A percentile compares a stretch with the other conserved stretches of the same genome.
These are phyloP conservation scores for Boletus eberwhitei DNA, from an alignment of 768 basidiomycete species.

Conservation along the genomic window DNA sequence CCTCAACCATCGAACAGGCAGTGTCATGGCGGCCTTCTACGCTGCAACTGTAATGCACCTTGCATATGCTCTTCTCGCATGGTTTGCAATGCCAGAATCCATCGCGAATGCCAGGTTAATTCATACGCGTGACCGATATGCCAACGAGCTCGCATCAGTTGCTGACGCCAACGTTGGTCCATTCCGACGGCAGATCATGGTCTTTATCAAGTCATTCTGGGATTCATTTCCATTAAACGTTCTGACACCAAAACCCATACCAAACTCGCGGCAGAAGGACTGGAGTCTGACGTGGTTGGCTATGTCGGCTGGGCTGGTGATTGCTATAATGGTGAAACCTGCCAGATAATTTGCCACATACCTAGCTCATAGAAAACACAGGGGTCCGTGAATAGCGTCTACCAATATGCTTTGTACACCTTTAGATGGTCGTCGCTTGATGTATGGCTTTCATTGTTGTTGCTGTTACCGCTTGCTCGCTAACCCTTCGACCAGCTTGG, in stretches of 20 bases:
- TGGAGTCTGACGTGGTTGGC: conserved; percentile 1
- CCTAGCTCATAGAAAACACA: not conserved
- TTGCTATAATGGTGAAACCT: not conserved
- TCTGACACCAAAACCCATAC: not conserved
- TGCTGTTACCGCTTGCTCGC: not conserved
- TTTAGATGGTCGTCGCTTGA: conserved; percentile 1
- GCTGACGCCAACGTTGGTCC: not conserved
- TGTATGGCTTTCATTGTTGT: not conserved
- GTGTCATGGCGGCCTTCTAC: not conserved
- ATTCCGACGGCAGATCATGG: not conserved
- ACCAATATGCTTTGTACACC: conserved; percentile 1
- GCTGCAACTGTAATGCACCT: not conserved
- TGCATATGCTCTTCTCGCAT: not conserved
- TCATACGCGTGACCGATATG: not conserved
- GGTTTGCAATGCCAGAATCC: not conserved
- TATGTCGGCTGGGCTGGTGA: not conserved
- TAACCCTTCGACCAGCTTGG: not conserved
- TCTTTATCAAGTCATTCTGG: not conserved
- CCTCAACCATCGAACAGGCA: not conserved
- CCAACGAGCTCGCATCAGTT: not conserved
- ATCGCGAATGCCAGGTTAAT: not conserved
- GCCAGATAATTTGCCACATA: not conserved
- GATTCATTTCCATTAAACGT: conserved; percentile 3
- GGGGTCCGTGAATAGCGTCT: not conserved
- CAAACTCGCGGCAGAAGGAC: not conserved